Conservation (phyloP, 2,329 filamentous ascomycete genomes). For the Neofusicoccum laricinum region DNA sequence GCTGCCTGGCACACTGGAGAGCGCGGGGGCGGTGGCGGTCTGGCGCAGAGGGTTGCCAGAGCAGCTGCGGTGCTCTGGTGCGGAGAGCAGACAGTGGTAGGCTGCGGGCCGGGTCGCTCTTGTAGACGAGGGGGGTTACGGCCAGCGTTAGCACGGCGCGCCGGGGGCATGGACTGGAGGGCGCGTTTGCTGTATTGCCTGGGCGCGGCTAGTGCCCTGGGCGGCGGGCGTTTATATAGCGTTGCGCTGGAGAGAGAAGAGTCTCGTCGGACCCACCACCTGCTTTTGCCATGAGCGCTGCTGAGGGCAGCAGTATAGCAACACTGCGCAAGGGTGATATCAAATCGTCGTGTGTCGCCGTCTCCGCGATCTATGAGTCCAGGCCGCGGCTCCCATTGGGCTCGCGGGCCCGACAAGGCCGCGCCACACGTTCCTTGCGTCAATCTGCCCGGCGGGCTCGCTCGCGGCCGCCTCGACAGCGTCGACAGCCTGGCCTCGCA, state of each 20-base stretch:
- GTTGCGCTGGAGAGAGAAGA: not conserved
- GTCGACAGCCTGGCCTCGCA: conserved; percentile 11
- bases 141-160: too few relatives aligned
- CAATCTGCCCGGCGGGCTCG: not conserved
- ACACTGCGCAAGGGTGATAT: conserved; percentile 7
- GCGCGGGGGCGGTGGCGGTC: not conserved
- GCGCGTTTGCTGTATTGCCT: not conserved
- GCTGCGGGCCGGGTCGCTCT: too few relatives aligned
- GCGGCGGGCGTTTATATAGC: conserved; percentile 11
- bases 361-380: not conserved
- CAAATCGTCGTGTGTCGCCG: not conserved
- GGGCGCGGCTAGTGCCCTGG: conserved; percentile 10
- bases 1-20: too few relatives aligned
- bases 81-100: not conserved
- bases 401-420: not conserved
- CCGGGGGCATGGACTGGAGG: not conserved
- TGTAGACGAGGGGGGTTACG: too few relatives aligned
- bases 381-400: conserved; percentile 4
- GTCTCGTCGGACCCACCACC: not conserved
- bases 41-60: not conserved
- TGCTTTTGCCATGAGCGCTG: conserved; percentile 5
- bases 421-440: conserved; percentile 6
- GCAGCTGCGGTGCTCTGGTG: too few relatives aligned
- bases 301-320: not conserved
- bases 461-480: not conserved